Conservation (phyloP, 78 protist species). For the Paratrimastix pyriformis region DNA sequence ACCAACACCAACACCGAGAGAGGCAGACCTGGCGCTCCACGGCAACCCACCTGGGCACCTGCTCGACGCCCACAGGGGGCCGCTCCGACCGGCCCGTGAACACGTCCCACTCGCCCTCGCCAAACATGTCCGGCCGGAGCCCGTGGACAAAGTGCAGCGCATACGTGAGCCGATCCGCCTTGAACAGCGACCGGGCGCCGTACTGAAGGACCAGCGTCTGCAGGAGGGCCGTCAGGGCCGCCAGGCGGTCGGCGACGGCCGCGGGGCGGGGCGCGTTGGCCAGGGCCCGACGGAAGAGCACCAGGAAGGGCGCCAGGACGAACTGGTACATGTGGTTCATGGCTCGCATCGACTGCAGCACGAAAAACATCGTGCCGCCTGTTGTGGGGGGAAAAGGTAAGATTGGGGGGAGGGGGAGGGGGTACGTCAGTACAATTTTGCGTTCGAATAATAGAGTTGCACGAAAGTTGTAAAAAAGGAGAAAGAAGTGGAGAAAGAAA, state of each 20-base stretch:
- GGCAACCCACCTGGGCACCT: constrained; percentile 21
- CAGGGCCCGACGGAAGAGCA: constrained; percentile 14
- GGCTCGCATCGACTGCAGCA: constrained; percentile 32
- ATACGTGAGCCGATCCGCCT: constrained; percentile 55
- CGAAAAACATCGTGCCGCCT: constrained; percentile 53
- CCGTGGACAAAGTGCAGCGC: constrained; percentile 47
- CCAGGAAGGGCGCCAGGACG: constrained; percentile 40
- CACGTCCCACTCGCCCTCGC: constrained; percentile 22
- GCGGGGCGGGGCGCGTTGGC: not conserved
- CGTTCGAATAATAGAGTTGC: no score
- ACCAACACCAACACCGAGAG: no score
- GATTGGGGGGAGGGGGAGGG: no score
- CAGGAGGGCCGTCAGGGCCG: not conserved
- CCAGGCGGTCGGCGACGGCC: not conserved
- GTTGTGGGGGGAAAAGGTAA: no score
- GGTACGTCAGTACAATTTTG: no score
- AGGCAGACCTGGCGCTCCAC: no score
- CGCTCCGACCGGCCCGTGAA: constrained; percentile 11
- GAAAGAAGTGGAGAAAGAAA: no score
- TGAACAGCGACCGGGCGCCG: constrained; percentile 54
- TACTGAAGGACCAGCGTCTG: constrained; percentile 3
- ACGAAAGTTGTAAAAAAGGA: no score
- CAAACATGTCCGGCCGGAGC: constrained; percentile 1
- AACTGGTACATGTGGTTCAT: constrained; percentile 67
- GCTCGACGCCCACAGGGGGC: not conserved